Base-by-base conservation (phyloP, 1,139 yeast genomes). In the Casaregolazyma suthepensis region DNA sequence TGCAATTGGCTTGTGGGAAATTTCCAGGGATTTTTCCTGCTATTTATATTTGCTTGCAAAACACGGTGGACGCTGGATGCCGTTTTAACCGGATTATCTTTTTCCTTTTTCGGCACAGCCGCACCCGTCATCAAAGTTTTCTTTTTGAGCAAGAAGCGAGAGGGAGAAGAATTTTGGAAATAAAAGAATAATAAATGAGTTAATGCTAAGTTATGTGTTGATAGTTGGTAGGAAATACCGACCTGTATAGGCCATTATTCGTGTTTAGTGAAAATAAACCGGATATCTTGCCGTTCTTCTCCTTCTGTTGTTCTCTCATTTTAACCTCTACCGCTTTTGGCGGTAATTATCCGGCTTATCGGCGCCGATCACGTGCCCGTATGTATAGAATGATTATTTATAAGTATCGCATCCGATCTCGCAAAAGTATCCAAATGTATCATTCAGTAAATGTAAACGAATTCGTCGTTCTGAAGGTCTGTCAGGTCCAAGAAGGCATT, bases 391-490 rank as follows among this genome's bases (percentile, higher is more conserved):
- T 26, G 31, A 12, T 26, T 22, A 22, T 26, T 26, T 26, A 26
- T 26, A 26, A 26, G 10, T 26, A 26, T 26, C 31, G 31, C 31
- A 26, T 26, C 31, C 31, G 31, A 38, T 38, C 31, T 9, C 12
- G 40, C 17, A 35, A 35, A n/a, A n/a, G 40, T 5, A n/a, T 9
- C 7, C 17, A 20, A 31, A 46, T 40, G 52, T 59, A 73, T 22
- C 26, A 22, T 22, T 6, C 6, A 22, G 26, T 71, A 58, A 13
- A 77, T 77, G 59, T 78, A 77, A 15, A 76, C 72, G 50, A 74
- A 76, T n/a, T 70, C 64, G 54, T 74, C 67, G 57, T 77, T 76
- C 59, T 76, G 79, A 44, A 73, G 65, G 57, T 77, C 81, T 13
- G 81, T 77, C 42, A 76, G 63, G 63, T 76, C 81, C 46, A 76